Conservation (phyloP, 345 rosid genomes). For the Adansonia digitata region DNA sequence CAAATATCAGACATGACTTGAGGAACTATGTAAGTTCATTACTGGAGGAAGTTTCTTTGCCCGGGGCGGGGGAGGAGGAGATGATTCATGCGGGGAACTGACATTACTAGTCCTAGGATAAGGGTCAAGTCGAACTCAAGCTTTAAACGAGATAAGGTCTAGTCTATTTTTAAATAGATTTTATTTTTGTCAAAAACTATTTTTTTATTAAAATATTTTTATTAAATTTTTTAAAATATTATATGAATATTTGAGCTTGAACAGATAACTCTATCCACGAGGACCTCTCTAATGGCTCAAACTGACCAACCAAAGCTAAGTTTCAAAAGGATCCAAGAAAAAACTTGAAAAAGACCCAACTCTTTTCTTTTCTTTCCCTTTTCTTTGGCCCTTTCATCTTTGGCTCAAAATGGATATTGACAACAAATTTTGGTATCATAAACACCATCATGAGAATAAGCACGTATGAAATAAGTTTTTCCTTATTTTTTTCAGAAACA, state of each 20-base stretch:
- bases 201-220: too few relatives aligned
- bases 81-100: neutral
- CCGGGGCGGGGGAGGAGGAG: too few relatives aligned
- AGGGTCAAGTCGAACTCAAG: too few relatives aligned
- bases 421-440: neutral
- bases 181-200: too few relatives aligned
- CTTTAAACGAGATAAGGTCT: too few relatives aligned
- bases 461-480: neutral
- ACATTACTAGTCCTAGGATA: too few relatives aligned
- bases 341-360: neutral
- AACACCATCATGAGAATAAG: neutral
- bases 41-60: neutral
- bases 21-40: neutral
- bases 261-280: too few relatives aligned
- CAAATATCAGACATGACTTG: neutral
- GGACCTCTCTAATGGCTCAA: neutral
- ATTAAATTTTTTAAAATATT: too few relatives aligned
- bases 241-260: too few relatives aligned
- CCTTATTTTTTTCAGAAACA: conserved; percentile 10
- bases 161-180: too few relatives aligned
- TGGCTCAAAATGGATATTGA: neutral
- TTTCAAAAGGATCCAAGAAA: neutral
- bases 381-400: neutral
- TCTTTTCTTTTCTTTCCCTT: too few relatives aligned
- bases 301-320: neutral